phyloP scores from a whole-genome alignment of 352 stramenopile species.

The Hyphochytrium catenoides region DNA sequence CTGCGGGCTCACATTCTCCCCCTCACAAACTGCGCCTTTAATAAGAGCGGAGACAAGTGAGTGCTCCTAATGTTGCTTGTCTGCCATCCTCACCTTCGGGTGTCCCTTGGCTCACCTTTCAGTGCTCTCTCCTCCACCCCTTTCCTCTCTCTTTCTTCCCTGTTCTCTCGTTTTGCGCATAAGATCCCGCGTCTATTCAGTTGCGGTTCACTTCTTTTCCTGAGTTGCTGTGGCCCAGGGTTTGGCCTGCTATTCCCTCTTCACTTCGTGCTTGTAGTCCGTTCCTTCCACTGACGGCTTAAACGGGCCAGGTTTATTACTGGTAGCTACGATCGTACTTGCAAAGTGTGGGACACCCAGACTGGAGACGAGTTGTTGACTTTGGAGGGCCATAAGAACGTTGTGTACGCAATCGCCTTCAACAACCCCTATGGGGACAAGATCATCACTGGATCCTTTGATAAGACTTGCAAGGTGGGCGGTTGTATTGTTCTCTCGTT shows the following conservation, averaged over 20 bases:
- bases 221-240: too few relatives aligned
- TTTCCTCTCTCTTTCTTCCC: too few relatives aligned
- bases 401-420: constrained; percentile 88
- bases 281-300: too few relatives aligned
- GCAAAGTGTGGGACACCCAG: constrained; percentile 84
- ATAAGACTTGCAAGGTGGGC: constrained; percentile 75
- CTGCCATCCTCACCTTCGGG: neutral
- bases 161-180: too few relatives aligned
- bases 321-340: constrained; percentile 80
- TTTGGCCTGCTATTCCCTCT: neutral
- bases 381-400: constrained; percentile 82
- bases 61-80: neutral
- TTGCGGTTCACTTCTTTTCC: too few relatives aligned
- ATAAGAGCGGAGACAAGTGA: constrained; percentile 83
- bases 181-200: too few relatives aligned
- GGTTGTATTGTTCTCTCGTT: too few relatives aligned
- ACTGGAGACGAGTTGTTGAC: constrained; percentile 77
- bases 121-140: too few relatives aligned
- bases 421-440: constrained; percentile 90
- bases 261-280: constrained; percentile 8
- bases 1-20: constrained; percentile 78
- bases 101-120: too few relatives aligned
- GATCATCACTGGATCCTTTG: constrained; percentile 82
- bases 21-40: constrained; percentile 88
- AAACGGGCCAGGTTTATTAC: constrained; percentile 92